Evolutionary conservation across 2,329 filamentous ascomycete genomes (phyloP).

Genomic region (Penicillium sp.): DNA sequence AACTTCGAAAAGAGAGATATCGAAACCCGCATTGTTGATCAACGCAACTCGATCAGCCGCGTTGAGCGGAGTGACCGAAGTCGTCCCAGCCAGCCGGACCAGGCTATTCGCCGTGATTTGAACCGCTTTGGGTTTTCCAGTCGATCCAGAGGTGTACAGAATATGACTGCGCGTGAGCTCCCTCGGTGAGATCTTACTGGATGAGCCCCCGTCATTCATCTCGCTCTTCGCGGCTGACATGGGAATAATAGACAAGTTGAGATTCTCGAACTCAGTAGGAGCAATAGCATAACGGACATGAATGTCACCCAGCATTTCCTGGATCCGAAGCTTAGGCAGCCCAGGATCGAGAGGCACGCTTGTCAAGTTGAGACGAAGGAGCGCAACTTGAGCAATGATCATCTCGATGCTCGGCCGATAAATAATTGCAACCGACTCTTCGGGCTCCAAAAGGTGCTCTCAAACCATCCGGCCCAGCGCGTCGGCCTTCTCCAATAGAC

Average conservation of each 20-base stretch:
- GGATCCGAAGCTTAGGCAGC: conserved; percentile 20
- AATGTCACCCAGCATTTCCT: conserved; percentile 11
- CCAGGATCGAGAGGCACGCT: conserved; percentile 23
- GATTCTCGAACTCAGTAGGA: conserved; percentile 3
- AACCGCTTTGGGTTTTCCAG: conserved; percentile 24
- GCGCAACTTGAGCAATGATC: conserved; percentile 22
- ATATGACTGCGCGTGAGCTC: conserved; percentile 15
- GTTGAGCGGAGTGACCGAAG: conserved; percentile 7
- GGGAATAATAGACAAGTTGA: background rate
- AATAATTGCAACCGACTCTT: conserved; percentile 23
- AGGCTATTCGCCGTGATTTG: conserved; percentile 22
- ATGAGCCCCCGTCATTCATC: no score
- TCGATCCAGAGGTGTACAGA: conserved; percentile 24
- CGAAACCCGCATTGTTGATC: conserved; percentile 25
- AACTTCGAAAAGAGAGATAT: conserved; percentile 27
- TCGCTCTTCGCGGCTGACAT: no score
- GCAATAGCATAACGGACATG: conserved; percentile 11
- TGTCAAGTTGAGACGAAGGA: conserved; percentile 24
- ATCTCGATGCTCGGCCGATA: conserved; percentile 17
- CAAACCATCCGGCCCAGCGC: background rate
- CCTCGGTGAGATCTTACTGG: background rate
- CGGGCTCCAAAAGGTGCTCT: background rate
- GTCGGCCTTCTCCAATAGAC: background rate
- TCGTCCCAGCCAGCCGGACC: conserved; percentile 16
- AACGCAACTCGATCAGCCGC: conserved; percentile 17